These are phyloP conservation scores for Nothophoma quercina DNA, from an alignment of 2,329 filamentous ascomycete species.

Conservation along the genomic window DNA sequence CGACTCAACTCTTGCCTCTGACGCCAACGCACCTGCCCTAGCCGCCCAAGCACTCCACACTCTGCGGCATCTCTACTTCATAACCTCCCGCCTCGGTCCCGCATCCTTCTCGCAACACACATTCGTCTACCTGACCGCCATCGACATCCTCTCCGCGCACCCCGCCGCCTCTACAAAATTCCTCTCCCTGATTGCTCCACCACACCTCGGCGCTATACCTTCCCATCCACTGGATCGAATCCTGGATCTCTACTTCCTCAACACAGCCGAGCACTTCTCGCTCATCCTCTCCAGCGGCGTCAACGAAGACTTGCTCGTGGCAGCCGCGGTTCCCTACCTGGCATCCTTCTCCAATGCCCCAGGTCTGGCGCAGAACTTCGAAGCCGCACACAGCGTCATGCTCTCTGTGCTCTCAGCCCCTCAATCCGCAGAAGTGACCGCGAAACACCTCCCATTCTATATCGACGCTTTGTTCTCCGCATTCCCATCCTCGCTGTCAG, in stretches of 20 bases:
- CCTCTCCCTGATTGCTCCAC: conserved; percentile 68
- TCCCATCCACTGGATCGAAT: conserved; percentile 72
- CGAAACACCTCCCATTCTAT: conserved; percentile 80
- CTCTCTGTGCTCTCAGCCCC: conserved; percentile 83
- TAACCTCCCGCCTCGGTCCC: conserved; percentile 76
- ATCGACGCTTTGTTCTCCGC: conserved; percentile 80
- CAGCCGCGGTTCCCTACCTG: conserved; percentile 78
- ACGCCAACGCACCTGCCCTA: conserved; percentile 68
- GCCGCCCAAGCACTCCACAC: conserved; percentile 76
- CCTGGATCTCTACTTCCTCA: conserved; percentile 88
- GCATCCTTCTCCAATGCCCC: conserved; percentile 61
- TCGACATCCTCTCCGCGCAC: conserved; percentile 81
- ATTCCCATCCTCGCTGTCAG: conserved; percentile 79
- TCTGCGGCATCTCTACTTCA: conserved; percentile 81
- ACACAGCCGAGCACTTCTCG: conserved; percentile 83
- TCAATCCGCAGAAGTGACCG: conserved; percentile 74
- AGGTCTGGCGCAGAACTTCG: conserved; percentile 75
- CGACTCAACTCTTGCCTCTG: conserved; percentile 62
- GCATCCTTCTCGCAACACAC: conserved; percentile 82
- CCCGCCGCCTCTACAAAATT: conserved; percentile 71
- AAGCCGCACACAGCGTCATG: conserved; percentile 84
- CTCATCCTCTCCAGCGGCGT: conserved; percentile 70
- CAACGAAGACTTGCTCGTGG: conserved; percentile 76
- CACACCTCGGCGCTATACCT: conserved; percentile 64
- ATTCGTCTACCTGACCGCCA: conserved; percentile 81